These are phyloP conservation scores for Aspergillus glaucus DNA, from an alignment of 2,329 filamentous ascomycete genomes.

Conservation along the genomic window DNA sequence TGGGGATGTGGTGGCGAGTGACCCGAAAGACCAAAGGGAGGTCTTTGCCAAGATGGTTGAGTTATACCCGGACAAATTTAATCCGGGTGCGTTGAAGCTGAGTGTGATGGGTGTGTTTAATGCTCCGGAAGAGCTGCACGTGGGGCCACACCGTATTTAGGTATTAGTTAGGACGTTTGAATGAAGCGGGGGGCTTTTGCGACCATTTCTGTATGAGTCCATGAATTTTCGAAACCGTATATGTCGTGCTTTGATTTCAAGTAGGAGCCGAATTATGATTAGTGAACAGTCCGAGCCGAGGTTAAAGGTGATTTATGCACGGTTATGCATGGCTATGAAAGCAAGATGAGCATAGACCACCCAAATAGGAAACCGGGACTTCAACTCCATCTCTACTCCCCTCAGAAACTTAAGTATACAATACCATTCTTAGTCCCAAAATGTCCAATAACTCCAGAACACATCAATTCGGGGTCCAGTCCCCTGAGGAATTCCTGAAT, in stretches of 20 bases:
- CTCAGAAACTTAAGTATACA: too few species aligned
- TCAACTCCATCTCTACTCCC: too few species aligned
- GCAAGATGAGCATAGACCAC: too few species aligned
- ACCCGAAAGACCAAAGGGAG: neutral
- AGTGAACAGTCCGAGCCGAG: slow-evolving; percentile 9
- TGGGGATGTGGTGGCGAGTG: neutral
- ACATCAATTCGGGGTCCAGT: too few species aligned
- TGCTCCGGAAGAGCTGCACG: neutral
- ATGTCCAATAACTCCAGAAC: too few species aligned
- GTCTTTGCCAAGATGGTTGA: neutral
- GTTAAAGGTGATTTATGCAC: neutral
- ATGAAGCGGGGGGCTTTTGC: too few species aligned
- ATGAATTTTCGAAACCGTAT: too few species aligned
- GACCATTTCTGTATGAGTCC: too few species aligned
- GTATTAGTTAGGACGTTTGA: neutral
- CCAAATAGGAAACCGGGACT: neutral
- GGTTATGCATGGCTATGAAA: neutral
- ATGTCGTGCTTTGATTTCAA: too few species aligned
- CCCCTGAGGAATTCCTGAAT: neutral
- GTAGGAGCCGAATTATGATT: slow-evolving; percentile 1
- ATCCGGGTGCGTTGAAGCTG: neutral
- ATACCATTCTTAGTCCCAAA: too few species aligned
- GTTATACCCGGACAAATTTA: neutral
- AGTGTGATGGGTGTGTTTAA: neutral
- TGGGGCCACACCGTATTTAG: neutral